Conservation (phyloP, 1,284 basidiomycete genomes). For the Tylopilus sp. region DNA sequence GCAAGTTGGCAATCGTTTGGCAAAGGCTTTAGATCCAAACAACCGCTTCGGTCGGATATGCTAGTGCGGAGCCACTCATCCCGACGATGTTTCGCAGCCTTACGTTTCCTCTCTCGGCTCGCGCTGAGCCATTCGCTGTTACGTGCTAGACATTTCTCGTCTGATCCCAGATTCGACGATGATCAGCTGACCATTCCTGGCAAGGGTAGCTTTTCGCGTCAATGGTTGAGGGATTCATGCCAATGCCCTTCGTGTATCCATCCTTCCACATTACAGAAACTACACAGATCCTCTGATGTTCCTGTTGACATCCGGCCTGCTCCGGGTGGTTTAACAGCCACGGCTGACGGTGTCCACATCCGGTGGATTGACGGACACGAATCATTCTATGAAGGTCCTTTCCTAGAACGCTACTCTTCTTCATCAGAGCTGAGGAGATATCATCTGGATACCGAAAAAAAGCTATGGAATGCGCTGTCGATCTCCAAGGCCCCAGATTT, state of each 20-base stretch:
- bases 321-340: constrained; percentile 37
- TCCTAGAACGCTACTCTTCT: constrained; percentile 49
- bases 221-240: constrained; percentile 49
- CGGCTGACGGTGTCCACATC: constrained; percentile 45
- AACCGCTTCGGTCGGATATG: constrained; percentile 8
- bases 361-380: constrained; percentile 57
- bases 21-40: constrained; percentile 31
- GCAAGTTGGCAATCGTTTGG: constrained; percentile 25
- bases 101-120: background rate
- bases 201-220: constrained; percentile 48
- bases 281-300: constrained; percentile 69
- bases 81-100: constrained; percentile 12
- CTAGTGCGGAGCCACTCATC: background rate
- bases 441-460: constrained; percentile 37
- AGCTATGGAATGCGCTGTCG: constrained; percentile 37
- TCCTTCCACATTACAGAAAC: constrained; percentile 71
- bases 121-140: background rate
- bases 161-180: constrained; percentile 10
- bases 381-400: constrained; percentile 49
- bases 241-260: constrained; percentile 58
- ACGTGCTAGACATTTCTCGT: constrained; percentile 9
- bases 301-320: constrained; percentile 39
- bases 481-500: constrained; percentile 40
- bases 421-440: constrained; percentile 33
- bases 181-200: constrained; percentile 17